Conservation (phyloP, 1,284 basidiomycete genomes). For the Heterobasidion parviporum region DNA sequence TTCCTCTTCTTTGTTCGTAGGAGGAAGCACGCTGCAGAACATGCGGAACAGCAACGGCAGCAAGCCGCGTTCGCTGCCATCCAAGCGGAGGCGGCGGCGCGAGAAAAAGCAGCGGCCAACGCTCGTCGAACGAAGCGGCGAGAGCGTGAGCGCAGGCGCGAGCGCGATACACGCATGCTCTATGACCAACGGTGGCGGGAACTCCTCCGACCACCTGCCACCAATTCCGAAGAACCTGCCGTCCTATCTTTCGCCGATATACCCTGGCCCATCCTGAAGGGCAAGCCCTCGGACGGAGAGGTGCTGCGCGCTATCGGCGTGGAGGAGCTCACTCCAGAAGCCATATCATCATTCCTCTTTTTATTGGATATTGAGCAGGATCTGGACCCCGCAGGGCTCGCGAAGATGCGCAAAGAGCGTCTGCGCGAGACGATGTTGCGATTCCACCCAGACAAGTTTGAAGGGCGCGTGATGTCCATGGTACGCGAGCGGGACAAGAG, state of each 20-base stretch:
- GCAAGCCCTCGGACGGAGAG: background rate
- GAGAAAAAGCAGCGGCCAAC: conserved; percentile 45
- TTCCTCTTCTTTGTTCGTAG: background rate
- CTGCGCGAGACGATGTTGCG: conserved; percentile 67
- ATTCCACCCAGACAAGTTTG: conserved; percentile 86
- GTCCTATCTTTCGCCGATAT: conserved; percentile 51
- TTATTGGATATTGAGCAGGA: conserved; percentile 13
- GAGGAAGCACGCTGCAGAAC: too few relatives aligned
- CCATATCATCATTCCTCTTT: conserved; percentile 56
- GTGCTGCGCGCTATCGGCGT: conserved; percentile 16
- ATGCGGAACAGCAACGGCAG: too few relatives aligned
- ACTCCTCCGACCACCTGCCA: conserved; percentile 28
- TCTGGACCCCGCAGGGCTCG: conserved; percentile 14
- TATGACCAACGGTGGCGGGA: conserved; percentile 57
- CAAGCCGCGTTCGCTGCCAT: conserved; percentile 45
- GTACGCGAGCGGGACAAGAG: conserved; percentile 58
- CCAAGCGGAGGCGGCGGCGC: conserved; percentile 41
- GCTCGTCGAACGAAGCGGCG: conserved; percentile 35
- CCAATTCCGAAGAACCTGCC: background rate
- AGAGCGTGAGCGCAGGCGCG: conserved; percentile 34
- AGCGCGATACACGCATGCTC: conserved; percentile 35
- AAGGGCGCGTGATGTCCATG: conserved; percentile 57
- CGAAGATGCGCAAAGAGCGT: conserved; percentile 43
- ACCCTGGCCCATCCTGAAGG: conserved; percentile 69
- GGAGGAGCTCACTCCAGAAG: conserved; percentile 49